Base-by-base conservation (phyloP, 1,284 basidiomycete species). In the Ganoderma leucocontextum region DNA sequence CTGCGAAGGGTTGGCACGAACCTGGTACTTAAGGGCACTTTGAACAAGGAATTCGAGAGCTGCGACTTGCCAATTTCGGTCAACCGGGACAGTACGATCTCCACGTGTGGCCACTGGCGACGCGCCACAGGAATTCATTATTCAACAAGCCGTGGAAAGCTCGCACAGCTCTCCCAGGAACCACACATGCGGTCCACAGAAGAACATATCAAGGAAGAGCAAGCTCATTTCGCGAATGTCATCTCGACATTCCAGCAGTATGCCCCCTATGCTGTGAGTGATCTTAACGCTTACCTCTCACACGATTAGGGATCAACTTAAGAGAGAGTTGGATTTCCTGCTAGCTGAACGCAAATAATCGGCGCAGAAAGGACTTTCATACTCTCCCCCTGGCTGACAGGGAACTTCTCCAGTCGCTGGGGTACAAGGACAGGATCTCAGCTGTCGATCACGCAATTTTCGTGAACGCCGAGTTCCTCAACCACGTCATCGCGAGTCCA, bases 261-360 rank as follows among this genome's bases (percentile, higher is more conserved):
- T 74, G 85, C 84, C 0, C 82, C 84, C 38, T 88, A 91, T 75
- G 86, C 90, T 71, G 92, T 93, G 74, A 69, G 82, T 39, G 17
- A 15, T 17, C 22, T 29, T 33, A 29, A 17, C 47, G 12, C 39
- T 15, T 13, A 13, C 13, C 25, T 29, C 13, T 22, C 35, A 15
- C 19, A 7, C 38, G 7, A n/a, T 29, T 19, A 38, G 22, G 17
- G 38, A 15, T 12, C 10, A 42, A 22, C 9, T 19, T 25, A 10
- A 19, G 17, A 13, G 41, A 39, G 47, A 29, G 59, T 63, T 44
- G 36, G 42, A 60, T 17, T 6, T 19, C 13, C 36, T 12, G 12
- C 71, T 13, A 94, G 92, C 80, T 93, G n/a, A 84, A 89, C 42
- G 89, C 89, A 4, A 94, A 94, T 73, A 91, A 92, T 75, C 86